Percentiles rank a stretch among this genome's conserved stretches.
Evolutionary conservation across 2,329 filamentous ascomycete genomes (phyloP).

Genomic region (Pseudonectria foliicola): DNA sequence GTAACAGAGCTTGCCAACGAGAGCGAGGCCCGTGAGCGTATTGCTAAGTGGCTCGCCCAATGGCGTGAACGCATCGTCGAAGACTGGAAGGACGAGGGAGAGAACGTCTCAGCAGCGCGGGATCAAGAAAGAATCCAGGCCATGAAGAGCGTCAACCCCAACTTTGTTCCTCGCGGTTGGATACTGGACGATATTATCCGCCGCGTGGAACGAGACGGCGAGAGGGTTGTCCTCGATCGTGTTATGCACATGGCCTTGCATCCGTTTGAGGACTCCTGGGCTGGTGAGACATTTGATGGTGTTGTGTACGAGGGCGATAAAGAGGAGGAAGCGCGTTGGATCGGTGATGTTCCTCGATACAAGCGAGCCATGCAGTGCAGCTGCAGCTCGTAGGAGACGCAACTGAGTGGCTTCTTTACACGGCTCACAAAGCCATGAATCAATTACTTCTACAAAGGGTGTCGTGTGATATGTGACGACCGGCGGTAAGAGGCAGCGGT

Average conservation of each 20-base stretch:
- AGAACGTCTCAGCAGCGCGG: constrained; percentile 26
- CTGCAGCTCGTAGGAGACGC: constrained; percentile 82
- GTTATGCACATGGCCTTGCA: constrained; percentile 77
- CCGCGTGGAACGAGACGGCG: constrained; percentile 75
- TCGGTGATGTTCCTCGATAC: constrained; percentile 72
- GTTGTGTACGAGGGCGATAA: constrained; percentile 49
- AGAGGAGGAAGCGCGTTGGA: constrained; percentile 75
- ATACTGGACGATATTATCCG: constrained; percentile 89
- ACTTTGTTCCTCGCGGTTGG: constrained; percentile 87
- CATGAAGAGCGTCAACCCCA: constrained; percentile 88
- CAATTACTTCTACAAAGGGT: no score
- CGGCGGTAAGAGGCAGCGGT: constrained; percentile 66
- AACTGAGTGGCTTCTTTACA: no score
- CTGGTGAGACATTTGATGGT: constrained; percentile 40
- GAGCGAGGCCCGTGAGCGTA: constrained; percentile 54
- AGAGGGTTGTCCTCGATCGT: constrained; percentile 68
- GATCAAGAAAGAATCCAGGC: constrained; percentile 58
- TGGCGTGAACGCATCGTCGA: constrained; percentile 68
- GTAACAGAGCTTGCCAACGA: constrained; percentile 52
- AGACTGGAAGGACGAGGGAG: constrained; percentile 60
- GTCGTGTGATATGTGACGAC: constrained; percentile 56
- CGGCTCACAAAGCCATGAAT: no score
- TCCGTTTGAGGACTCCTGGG: constrained; percentile 78
- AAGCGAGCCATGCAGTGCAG: constrained; percentile 86
- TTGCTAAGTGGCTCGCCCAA: constrained; percentile 73